Evolutionary conservation across 352 stramenopile species (phyloP).

Genomic region (Globisporangium apiculatum): DNA sequence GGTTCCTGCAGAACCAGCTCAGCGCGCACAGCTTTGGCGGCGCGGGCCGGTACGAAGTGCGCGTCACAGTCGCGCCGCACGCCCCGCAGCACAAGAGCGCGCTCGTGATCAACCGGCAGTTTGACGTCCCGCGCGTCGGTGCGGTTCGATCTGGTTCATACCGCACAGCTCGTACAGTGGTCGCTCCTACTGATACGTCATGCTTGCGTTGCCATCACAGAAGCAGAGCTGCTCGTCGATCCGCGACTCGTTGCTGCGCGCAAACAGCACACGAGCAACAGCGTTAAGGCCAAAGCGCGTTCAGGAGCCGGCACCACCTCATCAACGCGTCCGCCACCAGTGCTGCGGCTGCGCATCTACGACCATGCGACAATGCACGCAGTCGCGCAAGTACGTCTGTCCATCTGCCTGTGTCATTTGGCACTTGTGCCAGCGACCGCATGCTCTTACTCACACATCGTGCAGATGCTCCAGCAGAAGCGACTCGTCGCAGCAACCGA

Average conservation of each 20-base stretch:
- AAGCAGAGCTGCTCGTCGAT: slow-evolving; percentile 47
- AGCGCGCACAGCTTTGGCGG: slow-evolving; percentile 8
- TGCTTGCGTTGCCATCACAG: slow-evolving; percentile 6
- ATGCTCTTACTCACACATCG: not conserved
- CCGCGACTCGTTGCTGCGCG: slow-evolving; percentile 16
- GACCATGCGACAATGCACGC: slow-evolving; percentile 29
- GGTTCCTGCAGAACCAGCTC: slow-evolving; percentile 35
- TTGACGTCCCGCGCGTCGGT: slow-evolving; percentile 49
- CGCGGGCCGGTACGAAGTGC: slow-evolving; percentile 40
- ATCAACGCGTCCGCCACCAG: not conserved
- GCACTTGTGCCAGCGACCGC: not conserved
- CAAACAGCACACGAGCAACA: slow-evolving; percentile 3
- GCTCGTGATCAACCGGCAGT: slow-evolving; percentile 52
- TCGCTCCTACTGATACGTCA: too few relatives aligned
- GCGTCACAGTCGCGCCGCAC: slow-evolving; percentile 16
- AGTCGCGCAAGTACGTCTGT: slow-evolving; percentile 25
- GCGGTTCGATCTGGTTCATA: slow-evolving; percentile 4
- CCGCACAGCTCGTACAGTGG: too few relatives aligned
- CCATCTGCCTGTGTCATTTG: not conserved
- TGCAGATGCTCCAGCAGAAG: slow-evolving; percentile 10
- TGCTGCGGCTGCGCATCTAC: slow-evolving; percentile 33
- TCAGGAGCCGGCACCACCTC: slow-evolving; percentile 1
- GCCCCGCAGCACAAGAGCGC: slow-evolving; percentile 19
- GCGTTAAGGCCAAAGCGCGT: slow-evolving; percentile 3
- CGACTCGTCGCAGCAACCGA: slow-evolving; percentile 14